Conservation (phyloP, 2,329 filamentous ascomycete species). For the Penicillium sp. region DNA sequence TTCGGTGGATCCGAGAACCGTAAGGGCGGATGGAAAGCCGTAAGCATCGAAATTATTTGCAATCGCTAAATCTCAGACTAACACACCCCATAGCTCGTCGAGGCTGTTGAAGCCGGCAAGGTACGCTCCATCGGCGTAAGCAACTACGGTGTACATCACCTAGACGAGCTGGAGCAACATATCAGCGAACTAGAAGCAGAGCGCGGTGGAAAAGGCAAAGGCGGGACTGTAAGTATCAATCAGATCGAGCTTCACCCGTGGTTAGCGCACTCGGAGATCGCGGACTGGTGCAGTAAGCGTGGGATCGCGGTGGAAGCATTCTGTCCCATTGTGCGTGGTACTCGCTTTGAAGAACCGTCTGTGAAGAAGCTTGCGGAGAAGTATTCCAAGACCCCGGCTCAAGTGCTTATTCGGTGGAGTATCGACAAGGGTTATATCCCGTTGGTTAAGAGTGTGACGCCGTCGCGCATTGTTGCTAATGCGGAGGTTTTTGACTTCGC, state of each 20-base stretch:
- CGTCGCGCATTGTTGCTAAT: constrained; percentile 57
- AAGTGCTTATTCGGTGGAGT: constrained; percentile 73
- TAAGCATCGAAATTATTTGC: background rate
- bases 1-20: constrained; percentile 68
- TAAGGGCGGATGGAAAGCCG: constrained; percentile 68
- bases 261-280: constrained; percentile 68
- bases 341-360: constrained; percentile 67
- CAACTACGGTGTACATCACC: constrained; percentile 72
- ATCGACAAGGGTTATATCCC: constrained; percentile 64
- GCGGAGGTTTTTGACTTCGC: constrained; percentile 56
- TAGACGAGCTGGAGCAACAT: constrained; percentile 59
- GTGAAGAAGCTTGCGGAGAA: constrained; percentile 63
- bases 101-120: constrained; percentile 71
- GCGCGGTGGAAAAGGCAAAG: constrained; percentile 50
- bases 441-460: constrained; percentile 58
- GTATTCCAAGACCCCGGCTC: constrained; percentile 67
- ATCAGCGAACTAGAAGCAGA: constrained; percentile 41
- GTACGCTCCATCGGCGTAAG: constrained; percentile 70
- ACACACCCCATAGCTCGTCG: constrained; percentile 52
- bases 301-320: constrained; percentile 73
- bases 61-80: background rate
- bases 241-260: constrained; percentile 80
- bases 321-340: constrained; percentile 68
- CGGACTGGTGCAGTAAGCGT: constrained; percentile 63
- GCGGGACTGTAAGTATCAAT: constrained; percentile 66